Base-by-base conservation (phyloP, 768 basidiomycete genomes). In the Boletus sp. region DNA sequence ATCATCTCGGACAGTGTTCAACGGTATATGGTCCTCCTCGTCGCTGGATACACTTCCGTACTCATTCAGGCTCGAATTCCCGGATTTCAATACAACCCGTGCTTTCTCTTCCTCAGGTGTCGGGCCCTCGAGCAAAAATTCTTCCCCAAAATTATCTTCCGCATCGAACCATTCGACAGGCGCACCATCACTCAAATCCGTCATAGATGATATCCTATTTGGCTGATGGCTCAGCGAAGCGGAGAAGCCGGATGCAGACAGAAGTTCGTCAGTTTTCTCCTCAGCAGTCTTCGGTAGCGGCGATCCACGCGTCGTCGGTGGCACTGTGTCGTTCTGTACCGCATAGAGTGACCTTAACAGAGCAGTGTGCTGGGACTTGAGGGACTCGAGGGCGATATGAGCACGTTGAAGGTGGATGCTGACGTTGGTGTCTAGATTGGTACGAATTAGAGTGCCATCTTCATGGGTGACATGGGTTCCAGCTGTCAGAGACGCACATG, bases 161-260 rank as follows among this genome's bases (percentile, higher is more conserved):
- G 90, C 91, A 62, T 93, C 91, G 64, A 81, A 92, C 90, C 90
- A 93, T 64, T 91, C 83, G 50, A 78, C 74, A 54, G 78, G 67
- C 29, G 35, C 59, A 32, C 78, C 80, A 52, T 82, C 84, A 45
- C 79, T 81, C 29, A 74, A 67, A 32, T 78, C 78, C 2, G 82
- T 83, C 37, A 76, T 67, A 36, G 79, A 74, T 11, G 83, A 84
- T 50, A 76, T 66, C 35, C 79, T 78, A 52, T 76, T 75, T 10
- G 77, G 75, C 32, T 66, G 71, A 40, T 72, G 72, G 10, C 68
- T 68, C 33, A 71, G 62, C 12, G 78, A 41, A 32, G 65, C 41
- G 63, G 68, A 49, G 59, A 70, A 50, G 60, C 58, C 49, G 28
- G 64, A 63, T 57, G 60, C 52, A 60, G 66, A 60, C 56, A 64